These are phyloP conservation scores for Termitomyces sp. DNA, from an alignment of 768 basidiomycete genomes.

Conservation along the genomic window DNA sequence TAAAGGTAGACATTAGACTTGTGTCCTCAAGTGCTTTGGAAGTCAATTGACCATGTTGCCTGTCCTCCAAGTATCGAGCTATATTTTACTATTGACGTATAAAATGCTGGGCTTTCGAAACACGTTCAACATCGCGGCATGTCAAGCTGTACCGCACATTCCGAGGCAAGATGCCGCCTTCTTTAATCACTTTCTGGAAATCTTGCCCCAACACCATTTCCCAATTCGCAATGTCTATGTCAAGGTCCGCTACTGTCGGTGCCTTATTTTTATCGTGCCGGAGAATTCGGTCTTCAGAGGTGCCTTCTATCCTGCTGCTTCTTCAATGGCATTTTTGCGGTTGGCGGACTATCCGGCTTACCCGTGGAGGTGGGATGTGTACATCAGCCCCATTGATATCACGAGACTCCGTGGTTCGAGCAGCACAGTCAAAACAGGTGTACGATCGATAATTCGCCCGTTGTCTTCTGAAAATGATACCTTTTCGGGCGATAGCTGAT, in stretches of 20 bases:
- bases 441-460: constrained; percentile 56
- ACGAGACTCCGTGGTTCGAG: constrained; percentile 85
- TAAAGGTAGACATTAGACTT: background rate
- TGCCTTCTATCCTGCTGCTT: constrained; percentile 49
- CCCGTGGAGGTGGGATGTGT: constrained; percentile 75
- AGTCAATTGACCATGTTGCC: background rate
- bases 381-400: constrained; percentile 67
- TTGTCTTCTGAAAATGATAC: constrained; percentile 17
- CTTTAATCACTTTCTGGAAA: constrained; percentile 30
- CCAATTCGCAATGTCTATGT: constrained; percentile 52
- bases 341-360: constrained; percentile 17
- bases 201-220: constrained; percentile 39
- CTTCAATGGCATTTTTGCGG: constrained; percentile 6
- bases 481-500: constrained; percentile 9
- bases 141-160: constrained; percentile 75
- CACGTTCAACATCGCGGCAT: constrained; percentile 75
- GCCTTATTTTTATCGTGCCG: constrained; percentile 16
- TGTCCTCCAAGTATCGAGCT: background rate
- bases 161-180: constrained; percentile 53
- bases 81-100: constrained; percentile 18
- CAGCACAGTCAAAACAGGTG: constrained; percentile 65
- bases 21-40: constrained; percentile 1
- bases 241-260: constrained; percentile 24
- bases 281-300: constrained; percentile 43
- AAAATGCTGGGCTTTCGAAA: constrained; percentile 31